Evolutionary conservation across 73 alveolate genomes (phyloP), one percentile per base, ranked within the genome.

Genomic region (Paramecium caudatum): DNA sequence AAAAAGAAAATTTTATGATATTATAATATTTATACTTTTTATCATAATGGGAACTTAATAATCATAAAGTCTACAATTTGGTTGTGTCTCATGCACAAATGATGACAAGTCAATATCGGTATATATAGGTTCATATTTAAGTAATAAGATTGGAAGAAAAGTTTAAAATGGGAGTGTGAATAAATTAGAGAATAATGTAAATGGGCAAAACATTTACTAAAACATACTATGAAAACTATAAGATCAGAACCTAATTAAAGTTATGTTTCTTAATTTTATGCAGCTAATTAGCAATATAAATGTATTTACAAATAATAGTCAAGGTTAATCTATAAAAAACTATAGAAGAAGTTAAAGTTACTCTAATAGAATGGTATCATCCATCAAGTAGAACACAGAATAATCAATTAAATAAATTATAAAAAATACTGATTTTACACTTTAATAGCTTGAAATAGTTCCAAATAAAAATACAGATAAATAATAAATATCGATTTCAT

Each of bases 171-270:
- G 30, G 82, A 63, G 1, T 63, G 82, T 33, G 48, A 32, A 34
- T 27, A 3, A 32, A 32, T 63, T 30, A 63, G 33, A 63, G 82
- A 63, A 30, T 12, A 19, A 8, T 27, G 82, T 15, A 63, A 13
- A 32, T 63, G 82, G 82, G 82, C 82, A 63, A 32, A 63, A 63
- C 17, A 34, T 32, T 32, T 63, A 16, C n/a, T 63, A 63, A 23
- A 34, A 32, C 33, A 63, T 23, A 21, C 7, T n/a, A 23, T 30
- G 25, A 13, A 41, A 30, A 41, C 33, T 30, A 16, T 63, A 34
- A 34, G 33, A 32, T 63, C 82, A 0, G 34, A 32, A 8, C 46
- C 50, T 27, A 32, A 30, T 9, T 46, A 63, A 63, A 48, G 46
- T 2, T 63, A 63, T 63, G 1, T 63, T 7, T 23, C 17, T 10